phyloP scores from a whole-genome alignment of 805 yeast genomes.

The Zygoascus flipseniorum region DNA sequence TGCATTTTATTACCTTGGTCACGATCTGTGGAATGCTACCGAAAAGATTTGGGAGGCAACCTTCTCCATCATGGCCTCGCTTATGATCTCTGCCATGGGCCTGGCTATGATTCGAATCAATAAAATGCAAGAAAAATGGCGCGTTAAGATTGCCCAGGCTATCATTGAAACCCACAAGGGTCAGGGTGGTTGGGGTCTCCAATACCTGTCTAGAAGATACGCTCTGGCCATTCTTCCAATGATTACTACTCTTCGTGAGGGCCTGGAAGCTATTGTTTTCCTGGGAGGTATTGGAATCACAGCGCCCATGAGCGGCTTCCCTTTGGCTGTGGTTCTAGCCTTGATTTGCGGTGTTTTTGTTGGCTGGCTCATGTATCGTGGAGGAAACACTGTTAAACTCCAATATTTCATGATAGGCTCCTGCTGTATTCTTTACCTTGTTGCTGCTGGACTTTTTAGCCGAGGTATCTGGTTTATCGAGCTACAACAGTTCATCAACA shows the following conservation, averaged over 20 bases:
- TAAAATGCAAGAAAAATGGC: constrained; percentile 76
- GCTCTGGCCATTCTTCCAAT: constrained; percentile 73
- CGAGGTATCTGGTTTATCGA: constrained; percentile 90
- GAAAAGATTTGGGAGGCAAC: constrained; percentile 88
- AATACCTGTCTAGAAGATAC: constrained; percentile 37
- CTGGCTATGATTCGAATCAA: constrained; percentile 71
- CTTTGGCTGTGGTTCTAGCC: constrained; percentile 56
- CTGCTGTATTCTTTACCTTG: constrained; percentile 72
- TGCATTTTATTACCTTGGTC: constrained; percentile 67
- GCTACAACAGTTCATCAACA: constrained; percentile 61
- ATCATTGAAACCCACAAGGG: constrained; percentile 24
- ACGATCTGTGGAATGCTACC: constrained; percentile 78
- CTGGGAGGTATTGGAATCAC: constrained; percentile 81
- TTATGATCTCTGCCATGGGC: constrained; percentile 83
- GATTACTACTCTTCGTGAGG: constrained; percentile 80
- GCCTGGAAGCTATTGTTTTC: constrained; percentile 85
- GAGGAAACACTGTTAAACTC: constrained; percentile 71
- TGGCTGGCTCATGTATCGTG: constrained; percentile 61
- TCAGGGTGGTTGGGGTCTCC: constrained; percentile 14
- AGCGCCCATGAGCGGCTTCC: constrained; percentile 56
- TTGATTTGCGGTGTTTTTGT: constrained; percentile 49
- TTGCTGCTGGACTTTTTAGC: constrained; percentile 80
- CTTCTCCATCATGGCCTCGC: constrained; percentile 66
- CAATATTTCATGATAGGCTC: constrained; percentile 66
- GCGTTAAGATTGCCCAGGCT: constrained; percentile 43